Evolutionary conservation across 257 asterid species (phyloP).

Genomic region (Solanum sitiens): DNA sequence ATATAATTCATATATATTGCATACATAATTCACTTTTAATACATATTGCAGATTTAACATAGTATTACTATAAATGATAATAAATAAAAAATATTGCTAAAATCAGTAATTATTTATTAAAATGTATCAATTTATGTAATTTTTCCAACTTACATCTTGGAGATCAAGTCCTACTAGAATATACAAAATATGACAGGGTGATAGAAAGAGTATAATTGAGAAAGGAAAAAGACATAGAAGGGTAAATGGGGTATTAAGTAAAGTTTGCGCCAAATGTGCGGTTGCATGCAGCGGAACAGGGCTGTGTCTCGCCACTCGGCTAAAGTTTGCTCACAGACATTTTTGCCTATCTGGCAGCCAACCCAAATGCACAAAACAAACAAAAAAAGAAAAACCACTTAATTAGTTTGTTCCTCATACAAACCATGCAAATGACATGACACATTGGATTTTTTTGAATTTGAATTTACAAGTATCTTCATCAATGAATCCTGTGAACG

Average conservation of each 20-base stretch:
- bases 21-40: too few species aligned
- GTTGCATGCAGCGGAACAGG: slow-evolving; percentile 18
- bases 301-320: slow-evolving; percentile 17
- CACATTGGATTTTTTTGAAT: not conserved
- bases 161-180: not conserved
- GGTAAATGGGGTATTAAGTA: not conserved
- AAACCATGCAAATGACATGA: not conserved
- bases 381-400: not conserved
- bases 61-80: too few species aligned
- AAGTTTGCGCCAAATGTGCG: slow-evolving; percentile 12
- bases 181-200: not conserved
- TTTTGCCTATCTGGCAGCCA: not conserved
- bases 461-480: not conserved
- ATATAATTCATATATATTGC: too few species aligned
- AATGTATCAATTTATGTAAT: too few species aligned
- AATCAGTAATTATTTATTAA: too few species aligned
- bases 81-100: too few species aligned
- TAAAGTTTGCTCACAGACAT: not conserved
- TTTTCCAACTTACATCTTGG: not conserved
- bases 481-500: not conserved
- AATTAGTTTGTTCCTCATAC: not conserved
- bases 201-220: not conserved
- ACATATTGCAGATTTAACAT: too few species aligned
- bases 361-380: not conserved
- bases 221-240: not conserved